Percentiles rank a stretch among this genome's conserved stretches.
Evolutionary conservation across 1,284 basidiomycete genomes (phyloP).

Genomic region (Phellinidium pouzarii): DNA sequence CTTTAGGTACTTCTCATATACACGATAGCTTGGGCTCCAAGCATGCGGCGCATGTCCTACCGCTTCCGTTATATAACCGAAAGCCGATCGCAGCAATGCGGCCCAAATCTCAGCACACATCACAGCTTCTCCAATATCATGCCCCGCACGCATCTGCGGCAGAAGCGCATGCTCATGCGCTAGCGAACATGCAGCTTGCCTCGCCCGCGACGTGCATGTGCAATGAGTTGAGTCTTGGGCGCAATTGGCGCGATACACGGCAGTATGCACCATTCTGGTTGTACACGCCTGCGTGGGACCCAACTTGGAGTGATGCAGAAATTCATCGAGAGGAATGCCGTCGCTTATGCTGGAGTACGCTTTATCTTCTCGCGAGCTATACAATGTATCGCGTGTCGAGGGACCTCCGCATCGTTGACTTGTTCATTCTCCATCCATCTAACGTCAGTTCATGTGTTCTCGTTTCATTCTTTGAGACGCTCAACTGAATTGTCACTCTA

Average conservation of each 20-base stretch:
- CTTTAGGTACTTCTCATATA: constrained; percentile 25
- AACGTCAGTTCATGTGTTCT: constrained; percentile 46
- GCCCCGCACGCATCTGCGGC: background rate
- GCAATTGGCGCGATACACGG: constrained; percentile 39
- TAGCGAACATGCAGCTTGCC: constrained; percentile 3
- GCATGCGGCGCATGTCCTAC: constrained; percentile 2
- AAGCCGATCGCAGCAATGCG: constrained; percentile 2
- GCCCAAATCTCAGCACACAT: constrained; percentile 1
- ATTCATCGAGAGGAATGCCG: constrained; percentile 64
- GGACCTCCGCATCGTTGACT: constrained; percentile 51
- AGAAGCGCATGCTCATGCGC: background rate
- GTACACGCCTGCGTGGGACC: constrained; percentile 56
- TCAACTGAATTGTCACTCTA: constrained; percentile 23
- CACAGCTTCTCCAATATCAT: constrained; percentile 13
- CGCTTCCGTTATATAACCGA: constrained; percentile 11
- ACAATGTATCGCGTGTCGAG: constrained; percentile 51
- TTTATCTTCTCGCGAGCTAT: constrained; percentile 56
- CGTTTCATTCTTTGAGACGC: background rate
- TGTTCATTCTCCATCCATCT: constrained; percentile 53
- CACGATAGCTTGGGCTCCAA: background rate
- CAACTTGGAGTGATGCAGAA: constrained; percentile 51
- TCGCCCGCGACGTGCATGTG: constrained; percentile 42
- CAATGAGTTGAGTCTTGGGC: constrained; percentile 42
- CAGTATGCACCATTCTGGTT: constrained; percentile 59
- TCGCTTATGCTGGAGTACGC: constrained; percentile 64